Conservation (phyloP, 768 basidiomycete species). For the Serendipita sp. region DNA sequence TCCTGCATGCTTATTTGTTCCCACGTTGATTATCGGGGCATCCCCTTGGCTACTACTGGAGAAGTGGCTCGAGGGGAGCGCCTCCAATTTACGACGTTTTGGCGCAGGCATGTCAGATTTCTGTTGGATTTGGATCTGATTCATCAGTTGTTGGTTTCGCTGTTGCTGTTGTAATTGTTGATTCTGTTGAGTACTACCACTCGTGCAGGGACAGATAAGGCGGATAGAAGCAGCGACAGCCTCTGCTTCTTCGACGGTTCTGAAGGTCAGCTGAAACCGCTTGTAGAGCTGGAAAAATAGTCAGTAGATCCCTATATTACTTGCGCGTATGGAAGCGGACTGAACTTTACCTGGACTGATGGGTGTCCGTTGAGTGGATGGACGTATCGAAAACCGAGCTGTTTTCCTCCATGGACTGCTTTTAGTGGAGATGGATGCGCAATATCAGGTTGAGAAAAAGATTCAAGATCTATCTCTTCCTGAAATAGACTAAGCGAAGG, state of each 20-base stretch:
- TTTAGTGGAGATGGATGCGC: neutral
- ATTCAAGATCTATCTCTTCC: neutral
- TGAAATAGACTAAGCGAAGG: neutral
- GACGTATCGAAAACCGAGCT: constrained; percentile 1
- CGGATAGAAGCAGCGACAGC: neutral
- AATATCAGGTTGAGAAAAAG: neutral
- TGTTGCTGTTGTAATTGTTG: neutral
- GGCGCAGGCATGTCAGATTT: neutral
- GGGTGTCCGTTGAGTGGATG: neutral
- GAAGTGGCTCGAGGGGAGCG: neutral
- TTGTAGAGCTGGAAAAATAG: neutral
- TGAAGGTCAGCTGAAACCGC: constrained; percentile 3
- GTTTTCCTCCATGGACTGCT: neutral
- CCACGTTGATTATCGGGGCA: too few species aligned
- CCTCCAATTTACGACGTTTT: neutral
- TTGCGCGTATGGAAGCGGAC: neutral
- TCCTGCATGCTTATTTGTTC: too few species aligned
- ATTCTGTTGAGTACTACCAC: neutral
- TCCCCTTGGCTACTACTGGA: neutral
- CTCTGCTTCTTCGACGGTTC: neutral
- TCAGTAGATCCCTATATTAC: neutral
- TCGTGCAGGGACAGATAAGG: neutral
- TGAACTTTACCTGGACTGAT: neutral
- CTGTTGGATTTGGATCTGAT: neutral
- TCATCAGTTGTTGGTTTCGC: too few species aligned